Percentiles rank a stretch among this genome's conserved stretches.
These are phyloP conservation scores for Amanita polypyramis DNA, from an alignment of 768 basidiomycete genomes.

Conservation along the genomic window DNA sequence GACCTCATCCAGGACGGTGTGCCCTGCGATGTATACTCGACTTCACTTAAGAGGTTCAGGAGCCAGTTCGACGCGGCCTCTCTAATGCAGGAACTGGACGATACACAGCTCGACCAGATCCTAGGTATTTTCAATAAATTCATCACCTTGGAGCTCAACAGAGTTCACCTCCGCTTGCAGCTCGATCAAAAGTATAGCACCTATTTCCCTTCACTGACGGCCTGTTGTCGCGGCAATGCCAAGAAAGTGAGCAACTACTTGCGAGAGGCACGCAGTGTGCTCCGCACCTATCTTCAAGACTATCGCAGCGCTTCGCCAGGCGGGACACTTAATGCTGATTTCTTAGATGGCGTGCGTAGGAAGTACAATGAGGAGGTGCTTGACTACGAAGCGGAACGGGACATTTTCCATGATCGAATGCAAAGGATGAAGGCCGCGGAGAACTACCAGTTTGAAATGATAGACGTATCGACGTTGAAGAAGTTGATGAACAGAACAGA, in stretches of 20 bases:
- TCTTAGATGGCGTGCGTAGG: neutral
- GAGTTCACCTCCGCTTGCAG: neutral
- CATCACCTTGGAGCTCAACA: constrained; percentile 5
- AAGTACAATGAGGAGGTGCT: neutral
- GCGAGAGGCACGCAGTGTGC: neutral
- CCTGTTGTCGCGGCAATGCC: neutral
- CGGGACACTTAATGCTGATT: neutral
- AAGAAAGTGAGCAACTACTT: neutral
- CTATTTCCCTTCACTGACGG: constrained; percentile 1
- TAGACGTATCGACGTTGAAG: neutral
- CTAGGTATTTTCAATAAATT: constrained; percentile 2
- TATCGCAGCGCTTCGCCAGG: neutral
- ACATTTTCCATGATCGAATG: neutral
- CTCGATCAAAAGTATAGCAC: neutral
- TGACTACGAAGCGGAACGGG: neutral
- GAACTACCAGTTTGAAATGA: neutral
- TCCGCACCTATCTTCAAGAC: neutral
- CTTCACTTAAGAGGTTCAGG: constrained; percentile 10
- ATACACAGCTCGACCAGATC: constrained; percentile 3
- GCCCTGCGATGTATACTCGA: constrained; percentile 9
- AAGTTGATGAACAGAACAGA: constrained; percentile 9
- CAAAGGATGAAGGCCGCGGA: neutral
- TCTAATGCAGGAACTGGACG: constrained; percentile 3
- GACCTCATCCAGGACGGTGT: constrained; percentile 10
- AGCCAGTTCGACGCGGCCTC: constrained; percentile 2